Evolutionary conservation across 768 basidiomycete species (phyloP), one percentile per base, ranked within the genome.

Genomic region (Suillus sp.): DNA sequence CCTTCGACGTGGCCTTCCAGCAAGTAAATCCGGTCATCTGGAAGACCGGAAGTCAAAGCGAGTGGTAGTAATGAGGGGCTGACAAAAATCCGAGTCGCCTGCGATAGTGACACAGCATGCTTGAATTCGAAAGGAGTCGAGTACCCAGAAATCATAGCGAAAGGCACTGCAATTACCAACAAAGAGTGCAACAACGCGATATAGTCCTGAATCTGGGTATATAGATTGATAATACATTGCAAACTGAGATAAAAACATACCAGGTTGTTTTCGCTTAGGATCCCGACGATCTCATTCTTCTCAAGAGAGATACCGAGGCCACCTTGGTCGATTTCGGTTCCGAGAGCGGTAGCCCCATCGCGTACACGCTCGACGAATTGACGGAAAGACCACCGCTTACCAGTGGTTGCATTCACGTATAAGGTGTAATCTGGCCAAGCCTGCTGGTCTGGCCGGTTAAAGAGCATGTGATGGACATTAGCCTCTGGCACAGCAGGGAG

Each of bases 211-310:
- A 14, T 10, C 50, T 62, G 55, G 13, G 50, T 25, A 60, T 27
- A 60, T 30, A 40, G n/a, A 18, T 61, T 35, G 16, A 35, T 50
- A 47, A 34, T 27, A 50, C 22, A 30, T 42, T 27, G 22, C 5
- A 34, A 37, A 32, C 48, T n/a, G 40, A 34, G 35, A 58, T 38
- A 43, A 53, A 18, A 7, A 72, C 85, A 66, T 74, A 90, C 91
- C 71, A 86, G 70, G 40, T 83, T 87, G 70, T 92, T 93, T 53
- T 88, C 82, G 72, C 84, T 85, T 70, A 91, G 81, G 18, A 93
- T 83, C 7, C 89, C 91, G 22, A 91, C 79, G 27, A 91, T 83
- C 59, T 89, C 87, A 0, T 78, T 79, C 22, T 81, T 77, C 47
- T 77, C 77, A 0, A 73, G 71, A 6, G 73, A 68, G 13, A 92